A percentile compares a stretch with the other conserved stretches of the same genome.
Conservation (phyloP, 108 stramenopile species). For the Skeletonema grethae region DNA sequence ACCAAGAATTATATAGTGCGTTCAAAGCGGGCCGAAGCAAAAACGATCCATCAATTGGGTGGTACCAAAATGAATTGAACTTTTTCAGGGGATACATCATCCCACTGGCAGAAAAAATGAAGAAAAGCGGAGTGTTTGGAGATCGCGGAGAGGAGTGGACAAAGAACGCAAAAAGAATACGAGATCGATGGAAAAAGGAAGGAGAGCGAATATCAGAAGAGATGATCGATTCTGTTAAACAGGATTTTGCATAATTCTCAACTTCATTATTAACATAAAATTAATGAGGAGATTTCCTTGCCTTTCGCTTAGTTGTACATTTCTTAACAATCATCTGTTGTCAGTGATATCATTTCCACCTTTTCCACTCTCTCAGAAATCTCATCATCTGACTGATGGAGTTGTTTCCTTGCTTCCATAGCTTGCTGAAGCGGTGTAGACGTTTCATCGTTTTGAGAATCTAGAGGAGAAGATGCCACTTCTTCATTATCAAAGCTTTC, state of each 20-base stretch:
- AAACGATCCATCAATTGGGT: conserved; percentile 48
- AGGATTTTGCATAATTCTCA: not conserved
- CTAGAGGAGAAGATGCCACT: not conserved
- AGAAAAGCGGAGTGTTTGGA: conserved; percentile 65
- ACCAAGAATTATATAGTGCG: conserved; percentile 58
- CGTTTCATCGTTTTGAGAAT: not conserved
- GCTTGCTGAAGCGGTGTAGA: not conserved
- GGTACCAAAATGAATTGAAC: conserved; percentile 67
- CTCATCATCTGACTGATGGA: not conserved
- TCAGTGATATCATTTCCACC: not conserved
- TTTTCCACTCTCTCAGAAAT: not conserved
- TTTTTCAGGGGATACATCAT: conserved; percentile 72
- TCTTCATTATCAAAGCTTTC: not conserved
- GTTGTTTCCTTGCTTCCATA: not conserved
- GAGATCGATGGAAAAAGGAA: conserved; percentile 58
- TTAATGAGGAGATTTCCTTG: not conserved
- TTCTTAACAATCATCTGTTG: not conserved
- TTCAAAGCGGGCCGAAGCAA: conserved; percentile 47
- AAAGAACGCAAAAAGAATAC: conserved; percentile 57
- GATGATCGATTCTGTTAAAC: conserved; percentile 33
- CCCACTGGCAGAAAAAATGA: conserved; percentile 68
- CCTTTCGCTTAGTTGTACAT: not conserved
- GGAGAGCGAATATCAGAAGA: conserved; percentile 55
- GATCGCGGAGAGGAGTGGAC: conserved; percentile 56
- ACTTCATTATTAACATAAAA: not conserved